These are phyloP conservation scores for Aegilops bicornis DNA, from an alignment of 176 grass and related monocot species.

Conservation along the genomic window DNA sequence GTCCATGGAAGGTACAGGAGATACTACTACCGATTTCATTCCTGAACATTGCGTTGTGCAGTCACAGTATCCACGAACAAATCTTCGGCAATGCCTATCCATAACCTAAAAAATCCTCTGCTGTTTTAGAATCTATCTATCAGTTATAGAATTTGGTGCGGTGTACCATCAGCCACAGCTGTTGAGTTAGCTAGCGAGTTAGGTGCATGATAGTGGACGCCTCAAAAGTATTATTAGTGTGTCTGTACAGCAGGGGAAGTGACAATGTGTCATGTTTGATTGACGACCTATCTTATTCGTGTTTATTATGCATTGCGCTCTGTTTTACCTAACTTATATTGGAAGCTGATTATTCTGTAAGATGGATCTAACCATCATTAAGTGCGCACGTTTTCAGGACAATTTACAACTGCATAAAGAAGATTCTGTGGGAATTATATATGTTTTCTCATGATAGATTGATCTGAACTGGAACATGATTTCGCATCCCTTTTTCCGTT, in stretches of 20 bases:
- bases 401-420: not conserved
- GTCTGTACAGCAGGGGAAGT: slow-evolving; percentile 15
- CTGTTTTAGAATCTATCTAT: slow-evolving; percentile 28
- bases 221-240: not conserved
- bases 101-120: not conserved
- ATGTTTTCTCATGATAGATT: not conserved
- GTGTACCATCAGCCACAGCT: slow-evolving; percentile 17
- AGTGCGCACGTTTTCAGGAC: not conserved
- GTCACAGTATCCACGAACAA: not conserved
- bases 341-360: slow-evolving; percentile 3
- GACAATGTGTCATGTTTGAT: not conserved
- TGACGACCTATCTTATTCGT: not conserved
- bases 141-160: slow-evolving; percentile 14
- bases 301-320: not conserved
- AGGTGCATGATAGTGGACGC: not conserved
- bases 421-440: not conserved
- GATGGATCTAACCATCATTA: not conserved
- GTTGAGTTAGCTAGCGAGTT: not conserved
- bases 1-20: slow-evolving; percentile 46
- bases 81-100: not conserved
- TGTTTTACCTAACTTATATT: not conserved
- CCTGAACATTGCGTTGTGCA: not conserved
- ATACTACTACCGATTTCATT: not conserved
- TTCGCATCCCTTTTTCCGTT: not conserved
- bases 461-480: not conserved